Percentiles rank a stretch among this genome's conserved stretches.
Evolutionary conservation across 768 basidiomycete genomes (phyloP).

Genomic region (Lactifluus piperatus): DNA sequence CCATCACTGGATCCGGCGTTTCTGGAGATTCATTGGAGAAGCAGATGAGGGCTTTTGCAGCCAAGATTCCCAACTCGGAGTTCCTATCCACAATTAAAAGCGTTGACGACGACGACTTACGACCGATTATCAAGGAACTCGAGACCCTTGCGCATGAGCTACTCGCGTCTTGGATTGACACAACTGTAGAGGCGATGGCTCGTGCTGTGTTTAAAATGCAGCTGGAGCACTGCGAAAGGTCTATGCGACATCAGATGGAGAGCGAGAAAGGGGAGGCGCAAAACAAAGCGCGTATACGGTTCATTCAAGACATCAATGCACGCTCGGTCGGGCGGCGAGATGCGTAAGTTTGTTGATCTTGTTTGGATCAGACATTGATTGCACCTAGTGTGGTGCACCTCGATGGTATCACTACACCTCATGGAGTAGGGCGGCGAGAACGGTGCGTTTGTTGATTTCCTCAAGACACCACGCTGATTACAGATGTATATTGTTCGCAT

Average conservation of each 20-base stretch:
- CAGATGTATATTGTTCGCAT: too few species aligned
- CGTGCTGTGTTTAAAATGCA: not conserved
- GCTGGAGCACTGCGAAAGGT: not conserved
- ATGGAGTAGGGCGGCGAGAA: too few species aligned
- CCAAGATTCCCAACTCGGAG: not conserved
- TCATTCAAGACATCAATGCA: conserved; percentile 3
- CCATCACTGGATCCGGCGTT: not conserved
- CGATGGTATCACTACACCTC: too few species aligned
- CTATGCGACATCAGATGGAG: not conserved
- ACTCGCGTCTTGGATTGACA: not conserved
- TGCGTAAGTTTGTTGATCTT: not conserved
- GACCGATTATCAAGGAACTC: not conserved
- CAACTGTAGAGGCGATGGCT: not conserved
- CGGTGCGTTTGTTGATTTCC: too few species aligned
- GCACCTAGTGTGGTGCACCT: too few species aligned
- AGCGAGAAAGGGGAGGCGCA: not conserved
- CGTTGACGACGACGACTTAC: not conserved
- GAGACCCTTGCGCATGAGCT: not conserved
- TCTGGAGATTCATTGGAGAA: not conserved
- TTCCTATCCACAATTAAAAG: conserved; percentile 5
- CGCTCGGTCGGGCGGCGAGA: not conserved
- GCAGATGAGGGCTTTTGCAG: not conserved
- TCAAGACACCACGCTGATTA: too few species aligned
- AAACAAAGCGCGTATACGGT: not conserved
- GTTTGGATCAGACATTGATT: not conserved